Base-by-base conservation (phyloP, 2,329 filamentous ascomycete species). In the Rhinocladiella mackenziei region DNA sequence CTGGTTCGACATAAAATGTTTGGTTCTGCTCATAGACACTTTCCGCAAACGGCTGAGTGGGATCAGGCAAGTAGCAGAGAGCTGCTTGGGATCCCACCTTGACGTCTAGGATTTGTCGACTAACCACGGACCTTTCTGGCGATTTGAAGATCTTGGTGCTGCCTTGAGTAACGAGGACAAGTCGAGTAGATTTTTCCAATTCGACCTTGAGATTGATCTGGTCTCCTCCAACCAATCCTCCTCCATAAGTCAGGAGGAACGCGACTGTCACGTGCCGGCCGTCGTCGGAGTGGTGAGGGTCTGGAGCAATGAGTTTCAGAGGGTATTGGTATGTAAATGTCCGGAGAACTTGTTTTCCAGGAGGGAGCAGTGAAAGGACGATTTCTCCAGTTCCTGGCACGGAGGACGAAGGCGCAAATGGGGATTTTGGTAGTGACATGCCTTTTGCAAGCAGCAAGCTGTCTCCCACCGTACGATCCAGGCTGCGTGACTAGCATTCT, bases 141-240 rank as follows among this genome's bases (percentile, higher is more conserved):
- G 88, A 85, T 62, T 92, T 94, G 76, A 95, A 97, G 57, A 98
- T 81, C 69, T 97, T 98, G 48, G 92, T 97, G 66, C 89, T 88
- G 39, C 91, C 91, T 70, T 81, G 78, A 0, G 72, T 75, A n/a
- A 69, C 68, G 22, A 72, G 80, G 6, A 78, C 68, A 41, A 96
- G 76, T 48, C 80, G 82, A 3, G 87, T 83, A 2, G 70, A 67
- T 2, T 73, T 56, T 8, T 78, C 77, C 35, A 95, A 72, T 7
- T 76, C 74, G 50, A 95, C 76, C 14, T 73, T 71, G 18, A 98
- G 77, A 58, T 83, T 73, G 63, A 97, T 83, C 53, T 78, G 73
- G 64, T 98, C 92, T 30, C 89, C 89, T 9, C 84, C 86, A 1
- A 98, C 86, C 10, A 98, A 78, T 2, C 92, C 92, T 31, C 92